Conservation (phyloP, 495 filamentous ascomycete species). For the Hypomontagnella submonticulosa region DNA sequence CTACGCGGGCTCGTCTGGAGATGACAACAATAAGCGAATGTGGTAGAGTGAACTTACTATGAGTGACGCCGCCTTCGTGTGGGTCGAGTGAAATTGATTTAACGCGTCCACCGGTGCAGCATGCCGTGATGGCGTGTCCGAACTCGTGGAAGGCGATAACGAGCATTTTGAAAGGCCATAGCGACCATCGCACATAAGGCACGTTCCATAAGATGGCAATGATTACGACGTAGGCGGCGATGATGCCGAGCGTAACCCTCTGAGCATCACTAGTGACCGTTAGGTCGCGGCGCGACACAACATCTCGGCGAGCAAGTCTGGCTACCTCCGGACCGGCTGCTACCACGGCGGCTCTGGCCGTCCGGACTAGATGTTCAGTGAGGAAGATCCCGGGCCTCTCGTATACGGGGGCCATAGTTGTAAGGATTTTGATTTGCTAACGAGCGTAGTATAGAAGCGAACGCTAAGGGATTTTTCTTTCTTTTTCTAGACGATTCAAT, state of each 20-base stretch:
- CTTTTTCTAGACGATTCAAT: not conserved
- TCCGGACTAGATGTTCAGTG: constrained; percentile 36
- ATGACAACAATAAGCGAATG: not conserved
- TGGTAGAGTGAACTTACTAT: constrained; percentile 48
- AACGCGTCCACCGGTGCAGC: constrained; percentile 76
- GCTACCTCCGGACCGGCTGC: constrained; percentile 46
- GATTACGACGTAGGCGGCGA: constrained; percentile 73
- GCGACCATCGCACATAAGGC: constrained; percentile 74
- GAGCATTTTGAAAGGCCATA: constrained; percentile 94
- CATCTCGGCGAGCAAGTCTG: constrained; percentile 38
- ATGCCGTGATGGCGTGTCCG: constrained; percentile 77
- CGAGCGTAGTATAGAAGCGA: constrained; percentile 4
- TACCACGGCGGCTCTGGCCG: constrained; percentile 39
- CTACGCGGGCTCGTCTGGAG: no score
- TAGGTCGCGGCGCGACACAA: constrained; percentile 61
- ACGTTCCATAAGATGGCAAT: constrained; percentile 84
- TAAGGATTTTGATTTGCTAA: constrained; percentile 1
- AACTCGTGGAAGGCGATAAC: constrained; percentile 90
- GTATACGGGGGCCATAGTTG: constrained; percentile 39
- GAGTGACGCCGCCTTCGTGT: constrained; percentile 74
- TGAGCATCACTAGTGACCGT: constrained; percentile 74
- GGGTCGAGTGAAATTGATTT: constrained; percentile 76
- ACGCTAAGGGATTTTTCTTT: not conserved
- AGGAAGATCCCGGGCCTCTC: constrained; percentile 26
- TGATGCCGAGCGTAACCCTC: constrained; percentile 75